Evolutionary conservation across 1,284 basidiomycete species (phyloP).

Genomic region (Puccinia novopanici): DNA sequence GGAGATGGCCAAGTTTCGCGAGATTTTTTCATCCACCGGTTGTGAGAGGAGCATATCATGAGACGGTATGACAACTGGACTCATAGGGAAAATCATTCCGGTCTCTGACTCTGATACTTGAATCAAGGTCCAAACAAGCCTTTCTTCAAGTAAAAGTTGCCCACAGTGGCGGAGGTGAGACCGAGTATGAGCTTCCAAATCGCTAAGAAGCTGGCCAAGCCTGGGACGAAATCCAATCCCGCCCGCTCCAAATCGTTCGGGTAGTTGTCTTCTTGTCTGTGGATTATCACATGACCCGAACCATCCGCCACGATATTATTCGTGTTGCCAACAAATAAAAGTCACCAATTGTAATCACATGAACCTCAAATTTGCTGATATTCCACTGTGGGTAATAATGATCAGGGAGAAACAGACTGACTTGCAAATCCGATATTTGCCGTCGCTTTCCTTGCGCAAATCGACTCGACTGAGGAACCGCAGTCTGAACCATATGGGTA

Average conservation of each 20-base stretch:
- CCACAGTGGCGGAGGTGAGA: background rate
- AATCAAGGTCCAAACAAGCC: slow-evolving; percentile 35
- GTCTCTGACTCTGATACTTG: no score
- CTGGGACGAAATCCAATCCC: slow-evolving; percentile 4
- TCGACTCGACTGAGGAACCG: slow-evolving; percentile 34
- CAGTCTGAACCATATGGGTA: slow-evolving; percentile 7
- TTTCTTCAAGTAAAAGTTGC: slow-evolving; percentile 17
- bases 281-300: background rate
- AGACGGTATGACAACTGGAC: no score
- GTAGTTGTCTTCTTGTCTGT: slow-evolving; percentile 33
- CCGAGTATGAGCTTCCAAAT: slow-evolving; percentile 2
- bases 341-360: background rate
- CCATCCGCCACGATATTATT: background rate
- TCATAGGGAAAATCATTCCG: no score
- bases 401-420: background rate
- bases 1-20: no score
- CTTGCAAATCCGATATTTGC: slow-evolving; percentile 38
- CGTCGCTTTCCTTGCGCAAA: slow-evolving; percentile 26
- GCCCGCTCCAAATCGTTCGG: slow-evolving; percentile 22
- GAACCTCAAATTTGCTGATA: no score
- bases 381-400: background rate
- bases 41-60: background rate
- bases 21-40: no score
- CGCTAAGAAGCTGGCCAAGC: background rate
- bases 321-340: no score